Evolutionary conservation across 768 basidiomycete genomes (phyloP).

Genomic region (Lentinula detonsa): DNA sequence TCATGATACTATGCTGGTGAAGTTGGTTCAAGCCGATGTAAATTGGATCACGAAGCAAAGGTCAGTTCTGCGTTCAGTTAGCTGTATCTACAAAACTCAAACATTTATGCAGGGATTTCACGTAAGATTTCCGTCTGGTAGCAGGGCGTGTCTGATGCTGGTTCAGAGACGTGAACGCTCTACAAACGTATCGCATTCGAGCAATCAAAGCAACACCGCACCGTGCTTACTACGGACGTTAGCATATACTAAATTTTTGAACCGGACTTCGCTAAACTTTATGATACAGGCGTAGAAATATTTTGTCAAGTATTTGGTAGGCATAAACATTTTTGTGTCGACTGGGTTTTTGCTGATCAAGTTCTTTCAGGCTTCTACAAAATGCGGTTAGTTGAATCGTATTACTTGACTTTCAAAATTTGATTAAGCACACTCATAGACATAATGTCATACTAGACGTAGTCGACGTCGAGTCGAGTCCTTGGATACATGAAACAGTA

Average conservation of each 20-base stretch:
- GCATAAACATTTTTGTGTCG: constrained; percentile 10
- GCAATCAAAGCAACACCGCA: constrained; percentile 52
- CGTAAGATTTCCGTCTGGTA: constrained; percentile 36
- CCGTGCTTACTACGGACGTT: constrained; percentile 68
- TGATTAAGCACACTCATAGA: constrained; percentile 25
- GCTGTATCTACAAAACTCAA: neutral
- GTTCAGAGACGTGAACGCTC: constrained; percentile 67
- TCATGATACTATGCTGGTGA: constrained; percentile 72
- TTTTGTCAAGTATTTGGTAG: constrained; percentile 60
- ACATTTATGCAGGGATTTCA: constrained; percentile 52
- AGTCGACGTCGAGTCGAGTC: constrained; percentile 72
- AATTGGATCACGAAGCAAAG: constrained; percentile 78
- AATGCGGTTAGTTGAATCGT: constrained; percentile 41
- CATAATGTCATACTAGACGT: constrained; percentile 63
- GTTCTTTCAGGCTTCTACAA: constrained; percentile 66
- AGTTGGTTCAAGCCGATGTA: constrained; percentile 66
- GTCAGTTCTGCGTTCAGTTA: constrained; percentile 23
- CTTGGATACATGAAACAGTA: constrained; percentile 67
- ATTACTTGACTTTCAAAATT: neutral
- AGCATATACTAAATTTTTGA: constrained; percentile 19
- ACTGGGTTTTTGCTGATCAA: neutral
- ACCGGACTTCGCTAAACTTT: neutral
- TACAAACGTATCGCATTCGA: constrained; percentile 69
- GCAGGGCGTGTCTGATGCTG: neutral
- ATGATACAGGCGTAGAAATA: neutral